Evolutionary conservation across 495 filamentous ascomycete species (phyloP).

Genomic region (Xylaria bambusicola): DNA sequence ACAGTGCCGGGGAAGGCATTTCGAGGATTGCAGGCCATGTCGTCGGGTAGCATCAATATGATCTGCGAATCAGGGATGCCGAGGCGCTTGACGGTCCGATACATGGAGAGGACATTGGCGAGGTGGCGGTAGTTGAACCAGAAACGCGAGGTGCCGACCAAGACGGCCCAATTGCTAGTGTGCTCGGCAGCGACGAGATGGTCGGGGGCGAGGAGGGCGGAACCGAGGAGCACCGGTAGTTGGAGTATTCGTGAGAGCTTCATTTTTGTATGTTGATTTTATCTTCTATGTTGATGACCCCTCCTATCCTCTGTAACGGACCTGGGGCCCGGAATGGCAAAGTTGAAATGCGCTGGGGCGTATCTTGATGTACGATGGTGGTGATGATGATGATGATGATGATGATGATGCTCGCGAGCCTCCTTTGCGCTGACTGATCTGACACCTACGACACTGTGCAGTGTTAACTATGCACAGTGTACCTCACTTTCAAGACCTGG

Average conservation of each 20-base stretch:
- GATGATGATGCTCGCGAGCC: too few species aligned
- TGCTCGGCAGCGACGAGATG: slow-evolving; percentile 65
- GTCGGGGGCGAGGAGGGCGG: slow-evolving; percentile 45
- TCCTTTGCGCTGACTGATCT: too few species aligned
- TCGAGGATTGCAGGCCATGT: slow-evolving; percentile 98
- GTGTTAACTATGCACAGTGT: too few species aligned
- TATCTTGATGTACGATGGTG: neutral
- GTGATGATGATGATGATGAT: neutral
- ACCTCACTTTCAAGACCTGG: too few species aligned
- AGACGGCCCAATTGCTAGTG: slow-evolving; percentile 97
- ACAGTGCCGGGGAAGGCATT: slow-evolving; percentile 97
- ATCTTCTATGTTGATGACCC: neutral
- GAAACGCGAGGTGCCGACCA: slow-evolving; percentile 97
- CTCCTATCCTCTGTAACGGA: too few species aligned
- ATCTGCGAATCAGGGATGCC: slow-evolving; percentile 99
- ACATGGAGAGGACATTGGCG: slow-evolving; percentile 95
- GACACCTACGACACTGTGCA: too few species aligned
- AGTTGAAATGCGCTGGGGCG: too few species aligned
- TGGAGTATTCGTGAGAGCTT: slow-evolving; percentile 39
- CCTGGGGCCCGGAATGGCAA: too few species aligned
- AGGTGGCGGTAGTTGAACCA: slow-evolving; percentile 99
- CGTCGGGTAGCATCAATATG: slow-evolving; percentile 98
- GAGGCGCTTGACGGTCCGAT: slow-evolving; percentile 96
- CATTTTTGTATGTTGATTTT: slow-evolving; percentile 28
- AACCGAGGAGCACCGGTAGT: slow-evolving; percentile 45